These are phyloP conservation scores for Alopecurus myosuroides DNA, from an alignment of 176 grass and related monocot species.

Conservation along the genomic window DNA sequence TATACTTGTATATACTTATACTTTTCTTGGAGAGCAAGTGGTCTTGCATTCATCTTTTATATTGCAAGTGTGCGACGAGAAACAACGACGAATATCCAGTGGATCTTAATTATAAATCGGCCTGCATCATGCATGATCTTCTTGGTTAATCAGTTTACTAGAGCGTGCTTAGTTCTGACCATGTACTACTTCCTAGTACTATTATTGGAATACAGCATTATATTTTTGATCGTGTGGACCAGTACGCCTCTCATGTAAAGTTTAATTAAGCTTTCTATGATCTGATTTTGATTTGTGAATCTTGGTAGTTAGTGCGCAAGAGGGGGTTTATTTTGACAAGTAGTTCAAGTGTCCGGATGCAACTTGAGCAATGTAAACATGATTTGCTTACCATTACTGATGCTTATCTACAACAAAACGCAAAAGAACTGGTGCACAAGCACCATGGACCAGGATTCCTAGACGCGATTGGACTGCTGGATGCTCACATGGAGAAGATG, in stretches of 20 bases:
- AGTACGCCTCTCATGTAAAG: no score
- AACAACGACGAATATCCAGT: slow-evolving; percentile 17
- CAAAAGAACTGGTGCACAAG: no score
- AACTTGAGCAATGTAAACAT: neutral
- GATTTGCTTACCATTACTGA: neutral
- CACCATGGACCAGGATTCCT: no score
- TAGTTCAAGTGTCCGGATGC: neutral
- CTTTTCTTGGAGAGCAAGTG: slow-evolving; percentile 22
- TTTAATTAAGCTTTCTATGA: neutral
- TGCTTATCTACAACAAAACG: no score
- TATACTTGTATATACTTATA: neutral
- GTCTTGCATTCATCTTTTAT: neutral
- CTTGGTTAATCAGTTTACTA: neutral
- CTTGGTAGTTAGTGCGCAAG: slow-evolving; percentile 9
- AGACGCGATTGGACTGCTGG: no score
- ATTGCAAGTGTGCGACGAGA: neutral
- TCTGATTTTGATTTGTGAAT: neutral
- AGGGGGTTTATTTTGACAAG: neutral
- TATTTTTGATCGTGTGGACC: neutral
- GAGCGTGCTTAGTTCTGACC: neutral
- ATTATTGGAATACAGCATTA: neutral
- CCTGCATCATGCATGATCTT: slow-evolving; percentile 20
- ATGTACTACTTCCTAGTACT: neutral
- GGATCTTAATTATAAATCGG: neutral
- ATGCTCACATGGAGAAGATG: no score